phyloP scores from a whole-genome alignment of 2,329 filamentous ascomycete genomes.

The Celoporthe dispersa region DNA sequence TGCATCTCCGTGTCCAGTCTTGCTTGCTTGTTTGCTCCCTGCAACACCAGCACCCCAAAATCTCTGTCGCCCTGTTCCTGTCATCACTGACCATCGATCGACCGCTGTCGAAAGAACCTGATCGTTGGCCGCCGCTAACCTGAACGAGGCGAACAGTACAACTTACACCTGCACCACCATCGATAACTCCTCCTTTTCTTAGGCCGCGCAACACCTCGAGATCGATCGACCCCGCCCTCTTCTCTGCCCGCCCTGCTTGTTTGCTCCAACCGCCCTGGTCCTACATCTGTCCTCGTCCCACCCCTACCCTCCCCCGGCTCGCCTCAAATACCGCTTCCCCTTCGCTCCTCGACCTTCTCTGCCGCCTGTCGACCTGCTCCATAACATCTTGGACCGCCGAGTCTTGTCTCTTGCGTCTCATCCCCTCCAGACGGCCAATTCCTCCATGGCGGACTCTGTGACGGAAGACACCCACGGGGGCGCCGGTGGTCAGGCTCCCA shows the following conservation, averaged over 20 bases:
- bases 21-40: neutral
- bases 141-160: constrained; percentile 19
- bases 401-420: neutral
- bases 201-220: constrained; percentile 15
- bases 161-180: constrained; percentile 13
- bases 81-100: neutral
- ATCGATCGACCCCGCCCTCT: constrained; percentile 16
- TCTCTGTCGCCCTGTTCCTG: neutral
- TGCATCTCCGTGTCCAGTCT: neutral
- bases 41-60: neutral
- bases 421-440: neutral
- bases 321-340: neutral
- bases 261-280: constrained; percentile 1
- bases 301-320: neutral
- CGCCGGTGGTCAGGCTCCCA: constrained; percentile 5
- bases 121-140: constrained; percentile 26
- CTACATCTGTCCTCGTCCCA: neutral
- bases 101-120: neutral
- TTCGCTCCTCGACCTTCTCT: neutral
- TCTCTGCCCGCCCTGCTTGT: neutral
- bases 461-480: constrained; percentile 23
- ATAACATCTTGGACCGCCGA: neutral
- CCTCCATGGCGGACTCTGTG: constrained; percentile 24
- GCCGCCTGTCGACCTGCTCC: neutral
- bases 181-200: constrained; percentile 11